Base-by-base conservation (phyloP, 208 protist genomes). In the Tritrichomonas musculus region DNA sequence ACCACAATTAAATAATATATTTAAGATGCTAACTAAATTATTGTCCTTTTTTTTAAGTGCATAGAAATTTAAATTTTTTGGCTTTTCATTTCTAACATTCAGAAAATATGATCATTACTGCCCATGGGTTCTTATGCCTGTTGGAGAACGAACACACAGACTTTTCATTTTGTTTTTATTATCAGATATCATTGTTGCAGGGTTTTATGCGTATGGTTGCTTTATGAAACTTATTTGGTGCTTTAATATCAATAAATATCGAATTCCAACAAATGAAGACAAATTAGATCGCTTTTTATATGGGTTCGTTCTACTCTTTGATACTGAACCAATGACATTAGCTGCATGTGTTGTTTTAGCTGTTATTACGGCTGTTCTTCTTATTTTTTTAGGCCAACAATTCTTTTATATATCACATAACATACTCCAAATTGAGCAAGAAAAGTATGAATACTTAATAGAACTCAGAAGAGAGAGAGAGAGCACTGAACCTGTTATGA, bases 71-170 rank as follows among this genome's bases (percentile, higher is more conserved):
- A n/a, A n/a, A n/a, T n/a, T n/a, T n/a, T n/a, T n/a, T n/a, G 14
- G 25, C 9, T 82, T n/a, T 30, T 33, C 73, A 53, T 22, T 8
- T 1, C n/a, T 14, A 53, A 82, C n/a, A 82, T 14, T 50, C 22
- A 36, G n/a, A 30, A 82, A 82, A 50, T 82, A 82, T 53, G 73
- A 82, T 50, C 73, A 82, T 82, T 82, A 82, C 30, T 82, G 73
- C 50, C 73, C 73, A 53, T 82, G 73, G 73, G 41, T 82, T 82
- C 8, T 82, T 50, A 9, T 25, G 17, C 9, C 73, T 53, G 30
- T 82, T 82, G 73, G 73, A 8, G 73, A 82, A 82, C n/a, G 73
- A 50, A 82, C n/a, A 25, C 73, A 82, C 25, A 47, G 73, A 82
- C 50, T n/a, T 82, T 82, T 82, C 73, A 33, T 82, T 33, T 25